Evolutionary conservation across 139 green algal species (phyloP), one percentile per base, ranked within the genome.

Genomic region (Pycnococcus provasolii): DNA sequence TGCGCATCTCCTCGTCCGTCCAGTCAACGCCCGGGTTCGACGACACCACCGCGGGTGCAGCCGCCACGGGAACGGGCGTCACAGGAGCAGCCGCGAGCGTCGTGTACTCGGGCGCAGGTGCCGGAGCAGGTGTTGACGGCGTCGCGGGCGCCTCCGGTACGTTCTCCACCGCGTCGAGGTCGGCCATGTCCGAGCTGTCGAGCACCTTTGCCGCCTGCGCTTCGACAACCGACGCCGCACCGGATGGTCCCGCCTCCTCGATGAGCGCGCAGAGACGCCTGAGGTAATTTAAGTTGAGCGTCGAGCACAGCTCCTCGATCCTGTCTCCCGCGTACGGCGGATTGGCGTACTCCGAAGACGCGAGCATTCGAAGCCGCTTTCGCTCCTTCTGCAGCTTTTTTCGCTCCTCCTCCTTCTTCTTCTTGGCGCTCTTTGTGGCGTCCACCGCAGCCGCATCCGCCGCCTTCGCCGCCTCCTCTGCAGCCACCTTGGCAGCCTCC

Each of bases 321-420:
- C 42, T 15, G 6, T 66, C 60, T 2, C 42, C 60, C 2, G 60
- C 44, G 42, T 54, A 9, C 3, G 26, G 44, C 26, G 54, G 44
- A 48, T 39, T 48, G 40, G 48, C 62, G n/a, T 68, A 48, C 4
- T 48, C 62, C 9, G 6, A 4, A 0, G 48, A 39, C 4, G 8
- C 26, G 37, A 60, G n/a, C 6, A 42, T 50, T 37, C 62, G 46
- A 1, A 68, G 2, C 1, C 47, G 47, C 53, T 46, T 9, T 41
- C 47, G 58, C 47, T 58, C 50, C 62, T 68, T 68, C n/a, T 41
- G 62, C 26, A 68, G 37, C 11, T 37, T 50, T 39, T 68, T 68
- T 40, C 60, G 58, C 37, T 59, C 8, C 47, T 58, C 47, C 15
- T 68, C 62, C 4, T 52, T 37, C 62, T 68, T 41, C 48, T 68